A percentile compares a stretch with the other conserved stretches of the same genome.
Evolutionary conservation across 2,329 filamentous ascomycete species (phyloP).

Genomic region (Fusarium albosuccineum): DNA sequence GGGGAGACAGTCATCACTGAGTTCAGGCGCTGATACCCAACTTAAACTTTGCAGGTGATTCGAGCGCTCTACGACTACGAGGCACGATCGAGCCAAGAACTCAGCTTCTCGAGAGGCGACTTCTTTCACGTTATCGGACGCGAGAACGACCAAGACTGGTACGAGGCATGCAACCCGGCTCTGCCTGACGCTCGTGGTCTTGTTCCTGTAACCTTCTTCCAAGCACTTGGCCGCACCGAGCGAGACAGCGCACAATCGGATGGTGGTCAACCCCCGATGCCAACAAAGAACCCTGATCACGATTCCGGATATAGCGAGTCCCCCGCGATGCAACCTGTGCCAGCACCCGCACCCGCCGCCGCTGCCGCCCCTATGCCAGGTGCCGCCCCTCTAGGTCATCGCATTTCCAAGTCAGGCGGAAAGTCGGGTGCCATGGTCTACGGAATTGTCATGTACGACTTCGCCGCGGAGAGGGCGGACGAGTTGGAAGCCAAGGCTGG

Average conservation of each 20-base stretch:
- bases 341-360: slow-evolving; percentile 5
- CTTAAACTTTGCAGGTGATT: slow-evolving; percentile 76
- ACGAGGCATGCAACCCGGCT: slow-evolving; percentile 96
- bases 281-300: slow-evolving; percentile 77
- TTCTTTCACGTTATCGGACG: slow-evolving; percentile 98
- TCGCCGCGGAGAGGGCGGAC: slow-evolving; percentile 93
- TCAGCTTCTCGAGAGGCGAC: slow-evolving; percentile 94
- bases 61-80: slow-evolving; percentile 95
- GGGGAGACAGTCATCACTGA: slow-evolving; percentile 21
- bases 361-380: slow-evolving; percentile 11
- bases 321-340: slow-evolving; percentile 47
- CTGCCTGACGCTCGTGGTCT: slow-evolving; percentile 89
- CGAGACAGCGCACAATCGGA: slow-evolving; percentile 85
- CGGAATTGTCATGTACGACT: slow-evolving; percentile 97
- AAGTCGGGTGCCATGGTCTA: slow-evolving; percentile 89
- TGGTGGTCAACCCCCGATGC: slow-evolving; percentile 60
- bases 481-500: slow-evolving; percentile 95
- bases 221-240: slow-evolving; percentile 91
- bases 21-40: slow-evolving; percentile 37
- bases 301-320: slow-evolving; percentile 82
- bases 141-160: slow-evolving; percentile 96
- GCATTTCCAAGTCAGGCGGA: slow-evolving; percentile 64
- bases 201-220: slow-evolving; percentile 94
- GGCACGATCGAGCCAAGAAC: slow-evolving; percentile 80
- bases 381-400: slow-evolving; percentile 54